phyloP scores from a whole-genome alignment of 108 stramenopile species.

The Asterionellopsis glacialis region DNA sequence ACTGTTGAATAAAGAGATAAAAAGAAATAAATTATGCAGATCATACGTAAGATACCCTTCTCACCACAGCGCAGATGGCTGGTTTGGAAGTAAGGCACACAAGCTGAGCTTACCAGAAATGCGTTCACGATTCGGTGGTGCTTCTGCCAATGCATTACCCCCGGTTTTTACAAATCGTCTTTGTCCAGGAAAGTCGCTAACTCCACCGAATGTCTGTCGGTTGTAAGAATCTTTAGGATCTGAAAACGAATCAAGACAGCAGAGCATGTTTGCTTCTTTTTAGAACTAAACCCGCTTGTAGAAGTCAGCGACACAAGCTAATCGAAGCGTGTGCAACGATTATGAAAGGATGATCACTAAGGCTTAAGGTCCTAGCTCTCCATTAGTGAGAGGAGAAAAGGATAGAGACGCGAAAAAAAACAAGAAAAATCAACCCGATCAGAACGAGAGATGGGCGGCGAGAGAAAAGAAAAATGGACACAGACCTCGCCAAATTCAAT shows the following conservation, averaged over 20 bases:
- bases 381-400: no score
- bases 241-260: slow-evolving; percentile 8
- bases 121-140: slow-evolving; percentile 5
- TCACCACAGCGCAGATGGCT: neutral
- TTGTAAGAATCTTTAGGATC: slow-evolving; percentile 13
- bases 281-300: neutral
- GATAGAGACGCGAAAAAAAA: no score
- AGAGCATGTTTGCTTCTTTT: slow-evolving; percentile 6
- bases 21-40: neutral
- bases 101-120: slow-evolving; percentile 11
- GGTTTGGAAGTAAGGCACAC: neutral
- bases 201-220: slow-evolving; percentile 7
- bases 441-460: no score
- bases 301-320: neutral
- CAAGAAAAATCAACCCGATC: no score
- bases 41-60: neutral
- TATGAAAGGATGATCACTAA: no score
- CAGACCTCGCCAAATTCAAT: no score
- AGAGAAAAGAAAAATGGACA: no score
- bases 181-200: slow-evolving; percentile 20
- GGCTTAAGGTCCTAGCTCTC: no score
- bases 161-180: slow-evolving; percentile 18
- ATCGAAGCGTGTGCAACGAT: no score
- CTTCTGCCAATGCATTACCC: slow-evolving; percentile 17
- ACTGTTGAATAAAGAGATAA: slow-evolving; percentile 1